Percentiles rank a stretch among this genome's conserved stretches.
phyloP scores from a whole-genome alignment of 1,284 basidiomycete species.

The Pseudozyma tsukubaensis region DNA sequence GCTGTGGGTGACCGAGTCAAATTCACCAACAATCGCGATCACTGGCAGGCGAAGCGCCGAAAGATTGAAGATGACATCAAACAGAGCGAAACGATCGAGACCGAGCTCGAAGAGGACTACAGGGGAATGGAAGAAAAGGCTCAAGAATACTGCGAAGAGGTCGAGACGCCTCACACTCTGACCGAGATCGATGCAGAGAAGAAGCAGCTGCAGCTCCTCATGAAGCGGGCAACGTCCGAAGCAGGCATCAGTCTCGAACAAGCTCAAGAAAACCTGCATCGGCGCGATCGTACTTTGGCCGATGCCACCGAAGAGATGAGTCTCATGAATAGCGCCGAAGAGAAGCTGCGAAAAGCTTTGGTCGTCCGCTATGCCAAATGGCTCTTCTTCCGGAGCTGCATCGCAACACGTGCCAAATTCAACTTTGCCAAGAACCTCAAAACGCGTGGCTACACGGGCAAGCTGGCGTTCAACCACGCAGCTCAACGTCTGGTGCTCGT shows the following conservation, averaged over 20 bases:
- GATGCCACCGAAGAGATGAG: constrained; percentile 75
- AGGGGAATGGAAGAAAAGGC: constrained; percentile 71
- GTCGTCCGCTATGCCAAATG: constrained; percentile 73
- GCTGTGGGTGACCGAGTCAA: constrained; percentile 64
- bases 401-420: constrained; percentile 83
- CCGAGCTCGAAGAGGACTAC: constrained; percentile 73
- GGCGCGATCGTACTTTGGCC: constrained; percentile 57
- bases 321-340: constrained; percentile 71
- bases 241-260: constrained; percentile 83
- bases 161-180: constrained; percentile 74
- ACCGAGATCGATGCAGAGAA: constrained; percentile 74
- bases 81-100: constrained; percentile 71
- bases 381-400: constrained; percentile 86
- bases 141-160: constrained; percentile 74
- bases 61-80: constrained; percentile 40
- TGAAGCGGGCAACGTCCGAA: constrained; percentile 73
- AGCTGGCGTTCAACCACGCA: constrained; percentile 80
- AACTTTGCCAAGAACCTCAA: constrained; percentile 85
- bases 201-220: constrained; percentile 77
- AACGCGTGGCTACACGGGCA: constrained; percentile 76
- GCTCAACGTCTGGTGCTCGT: constrained; percentile 77
- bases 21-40: constrained; percentile 47
- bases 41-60: constrained; percentile 46
- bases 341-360: constrained; percentile 25
- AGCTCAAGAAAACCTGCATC: constrained; percentile 77